A percentile compares a stretch with the other conserved stretches of the same genome.
Conservation (phyloP, 75 land plant species). For the Isoetes taiwanensis region DNA sequence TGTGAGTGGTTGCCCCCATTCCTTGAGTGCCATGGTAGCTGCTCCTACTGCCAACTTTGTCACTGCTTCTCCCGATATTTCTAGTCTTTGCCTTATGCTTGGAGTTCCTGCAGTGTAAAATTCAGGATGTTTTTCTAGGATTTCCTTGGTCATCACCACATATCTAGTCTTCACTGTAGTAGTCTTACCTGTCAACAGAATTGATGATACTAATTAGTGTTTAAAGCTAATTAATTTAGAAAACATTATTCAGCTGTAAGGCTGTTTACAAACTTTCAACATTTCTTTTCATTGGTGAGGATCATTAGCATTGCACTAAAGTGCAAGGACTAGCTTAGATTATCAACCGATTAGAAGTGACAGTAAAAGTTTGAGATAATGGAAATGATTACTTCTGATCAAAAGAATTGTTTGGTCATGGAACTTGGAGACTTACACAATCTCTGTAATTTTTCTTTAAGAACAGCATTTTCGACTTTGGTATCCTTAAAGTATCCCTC, state of each 20-base stretch:
- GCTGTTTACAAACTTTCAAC: neutral
- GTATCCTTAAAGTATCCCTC: slow-evolving; percentile 75
- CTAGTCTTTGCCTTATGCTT: slow-evolving; percentile 60
- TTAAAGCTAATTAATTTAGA: neutral
- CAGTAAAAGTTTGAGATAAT: neutral
- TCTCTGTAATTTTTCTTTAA: slow-evolving; percentile 69
- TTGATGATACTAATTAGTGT: neutral
- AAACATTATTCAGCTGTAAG: neutral
- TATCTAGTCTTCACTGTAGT: slow-evolving; percentile 96
- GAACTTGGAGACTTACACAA: slow-evolving; percentile 45
- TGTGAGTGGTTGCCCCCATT: slow-evolving; percentile 62
- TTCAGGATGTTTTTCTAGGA: slow-evolving; percentile 68
- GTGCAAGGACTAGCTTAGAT: neutral
- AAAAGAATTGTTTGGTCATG: neutral
- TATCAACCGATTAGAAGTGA: neutral
- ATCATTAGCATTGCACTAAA: neutral
- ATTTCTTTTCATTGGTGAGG: neutral
- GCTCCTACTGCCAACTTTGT: slow-evolving; percentile 81
- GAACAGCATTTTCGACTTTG: slow-evolving; percentile 61
- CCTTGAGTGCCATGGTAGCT: slow-evolving; percentile 34
- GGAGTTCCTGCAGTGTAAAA: slow-evolving; percentile 64
- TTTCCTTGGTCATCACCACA: slow-evolving; percentile 88
- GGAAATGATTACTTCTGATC: neutral
- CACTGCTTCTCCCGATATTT: slow-evolving; percentile 70
- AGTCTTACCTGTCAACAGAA: slow-evolving; percentile 51